Evolutionary conservation across 2,329 filamentous ascomycete genomes (phyloP).

Genomic region (Monilinia aucupariae): DNA sequence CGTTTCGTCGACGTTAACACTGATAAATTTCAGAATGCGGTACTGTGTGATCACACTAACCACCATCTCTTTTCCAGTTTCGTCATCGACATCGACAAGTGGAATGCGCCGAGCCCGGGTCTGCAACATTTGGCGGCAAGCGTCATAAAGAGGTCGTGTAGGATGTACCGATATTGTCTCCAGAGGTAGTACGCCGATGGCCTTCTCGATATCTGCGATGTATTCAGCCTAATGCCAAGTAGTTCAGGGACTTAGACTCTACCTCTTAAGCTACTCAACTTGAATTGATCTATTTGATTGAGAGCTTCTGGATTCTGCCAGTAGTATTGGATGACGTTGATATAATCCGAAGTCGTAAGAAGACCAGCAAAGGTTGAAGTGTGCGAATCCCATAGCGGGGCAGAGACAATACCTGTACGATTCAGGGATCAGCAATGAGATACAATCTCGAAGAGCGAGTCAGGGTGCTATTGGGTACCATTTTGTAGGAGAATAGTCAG

Average conservation of each 20-base stretch:
- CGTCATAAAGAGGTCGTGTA: constrained; percentile 85
- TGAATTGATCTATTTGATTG: constrained; percentile 86
- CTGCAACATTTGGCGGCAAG: constrained; percentile 87
- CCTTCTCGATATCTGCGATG: constrained; percentile 79
- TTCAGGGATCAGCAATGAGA: constrained; percentile 7
- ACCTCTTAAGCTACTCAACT: constrained; percentile 87
- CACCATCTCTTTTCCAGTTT: constrained; percentile 86
- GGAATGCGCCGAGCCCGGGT: constrained; percentile 91
- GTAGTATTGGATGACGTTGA: constrained; percentile 99
- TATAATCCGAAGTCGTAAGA: constrained; percentile 92
- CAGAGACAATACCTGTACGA: constrained; percentile 81
- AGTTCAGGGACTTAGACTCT: constrained; percentile 29
- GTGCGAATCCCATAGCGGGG: constrained; percentile 92
- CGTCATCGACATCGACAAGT: constrained; percentile 86
- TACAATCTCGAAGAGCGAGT: background rate
- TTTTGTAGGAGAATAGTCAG: constrained; percentile 93
- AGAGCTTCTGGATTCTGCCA: constrained; percentile 93
- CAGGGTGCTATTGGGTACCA: constrained; percentile 48
- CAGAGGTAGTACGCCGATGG: constrained; percentile 82
- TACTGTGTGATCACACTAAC: constrained; percentile 98
- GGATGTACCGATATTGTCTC: constrained; percentile 97
- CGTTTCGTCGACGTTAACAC: constrained; percentile 82
- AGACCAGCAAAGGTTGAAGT: constrained; percentile 90
- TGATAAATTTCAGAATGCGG: constrained; percentile 96
- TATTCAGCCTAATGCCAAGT: constrained; percentile 21